Evolutionary conservation across 805 yeast species (phyloP), one percentile per base, ranked within the genome.

Genomic region (Metschnikowia picachoensis): DNA sequence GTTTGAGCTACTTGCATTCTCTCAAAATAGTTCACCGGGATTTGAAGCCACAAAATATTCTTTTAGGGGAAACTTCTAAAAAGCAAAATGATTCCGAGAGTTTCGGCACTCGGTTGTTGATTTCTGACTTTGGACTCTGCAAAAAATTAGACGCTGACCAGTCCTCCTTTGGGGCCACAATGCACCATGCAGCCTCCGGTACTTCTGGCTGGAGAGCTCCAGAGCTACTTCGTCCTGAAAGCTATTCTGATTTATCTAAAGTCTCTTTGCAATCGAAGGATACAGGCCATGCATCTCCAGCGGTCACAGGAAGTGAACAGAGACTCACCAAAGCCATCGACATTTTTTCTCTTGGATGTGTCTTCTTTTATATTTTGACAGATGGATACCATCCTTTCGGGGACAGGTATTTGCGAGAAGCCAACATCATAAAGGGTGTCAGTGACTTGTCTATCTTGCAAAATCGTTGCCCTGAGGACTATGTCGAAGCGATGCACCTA

Each of bases 131-230:
- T 69, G 99, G 99, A 0, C 76, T 94, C 8, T 94, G 99, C 62
- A 91, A 92, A 61, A 87, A 86, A 60, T 69, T 94, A 42, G 99
- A 94, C 51, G 80, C 83, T 13, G 98, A 90, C 56, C 97, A 94
- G 64, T 86, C 96, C 2, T 87, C 96, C 1, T 92, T 92, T 64
- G 77, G 92, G 51, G 96, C 97, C 0, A 92, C 96, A 0, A 84
- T 94, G 0, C 90, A 88, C 30, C 83, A 89, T 58, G 95, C 95
- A 15, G 96, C 97, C 0, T 68, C 68, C 50, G 99, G 99, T 2
- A 94, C 99, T 0, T 80, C 94, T 3, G 99, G 99, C 3, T 94
- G 99, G 99, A 78, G 97, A 56, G 98, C 99, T 0, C 99, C 99
- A 0, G 99, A 94, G 59, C 64, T 88, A 30, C 66, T 88, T 32